phyloP scores from a whole-genome alignment of 202 grass and related monocot genomes.

The Bolboschoenoplectus hybrid region DNA sequence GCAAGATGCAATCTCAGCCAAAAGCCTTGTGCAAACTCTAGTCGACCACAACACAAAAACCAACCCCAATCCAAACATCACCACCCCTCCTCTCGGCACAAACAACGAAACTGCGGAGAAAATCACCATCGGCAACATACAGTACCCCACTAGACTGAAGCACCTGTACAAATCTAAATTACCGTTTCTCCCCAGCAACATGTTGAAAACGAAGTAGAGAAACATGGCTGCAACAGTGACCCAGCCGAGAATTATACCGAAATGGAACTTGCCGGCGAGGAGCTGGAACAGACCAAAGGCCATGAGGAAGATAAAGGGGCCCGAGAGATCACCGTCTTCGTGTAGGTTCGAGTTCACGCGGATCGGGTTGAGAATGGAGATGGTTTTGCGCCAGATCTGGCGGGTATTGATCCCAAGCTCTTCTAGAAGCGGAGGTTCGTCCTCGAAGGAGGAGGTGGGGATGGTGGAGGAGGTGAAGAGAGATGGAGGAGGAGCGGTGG shows the following conservation, averaged over 20 bases:
- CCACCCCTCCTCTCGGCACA: conserved; percentile 65
- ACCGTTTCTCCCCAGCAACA: conserved; percentile 78
- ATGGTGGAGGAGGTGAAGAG: conserved; percentile 60
- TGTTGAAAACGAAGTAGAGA: conserved; percentile 92
- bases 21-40: conserved; percentile 85
- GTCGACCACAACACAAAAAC: conserved; percentile 91
- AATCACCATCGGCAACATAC: conserved; percentile 99
- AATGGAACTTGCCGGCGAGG: conserved; percentile 96
- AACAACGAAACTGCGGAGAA: conserved; percentile 97
- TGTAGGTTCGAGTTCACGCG: conserved; percentile 75
- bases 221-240: conserved; percentile 81
- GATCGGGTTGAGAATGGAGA: conserved; percentile 89
- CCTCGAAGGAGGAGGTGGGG: conserved; percentile 74
- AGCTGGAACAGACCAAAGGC: conserved; percentile 98
- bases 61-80: conserved; percentile 78
- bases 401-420: conserved; percentile 99
- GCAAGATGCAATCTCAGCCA: conserved; percentile 81
- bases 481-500: conserved; percentile 47
- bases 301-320: conserved; percentile 91
- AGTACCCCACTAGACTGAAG: conserved; percentile 89
- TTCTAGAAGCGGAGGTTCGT: conserved; percentile 92
- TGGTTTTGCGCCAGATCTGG: conserved; percentile 96
- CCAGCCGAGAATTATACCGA: conserved; percentile 97
- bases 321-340: conserved; percentile 87
- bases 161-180: conserved; percentile 88